These are phyloP conservation scores for Cubamyces sp. DNA, from an alignment of 768 basidiomycete genomes.

Conservation along the genomic window DNA sequence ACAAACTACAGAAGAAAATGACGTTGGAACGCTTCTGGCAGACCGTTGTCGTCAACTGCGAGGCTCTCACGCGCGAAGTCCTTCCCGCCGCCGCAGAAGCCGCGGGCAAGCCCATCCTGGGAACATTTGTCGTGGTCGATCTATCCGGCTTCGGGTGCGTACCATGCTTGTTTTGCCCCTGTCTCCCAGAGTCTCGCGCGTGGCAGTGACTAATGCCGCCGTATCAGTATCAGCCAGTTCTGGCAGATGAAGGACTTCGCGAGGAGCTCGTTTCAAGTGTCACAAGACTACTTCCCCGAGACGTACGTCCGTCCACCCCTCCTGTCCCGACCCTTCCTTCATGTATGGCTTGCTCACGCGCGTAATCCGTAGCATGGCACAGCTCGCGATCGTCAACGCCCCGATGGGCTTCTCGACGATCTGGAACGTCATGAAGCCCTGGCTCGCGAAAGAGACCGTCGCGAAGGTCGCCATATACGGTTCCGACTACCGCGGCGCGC, in stretches of 20 bases:
- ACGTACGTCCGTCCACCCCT: slow-evolving; percentile 49
- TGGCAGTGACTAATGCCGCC: too few species aligned
- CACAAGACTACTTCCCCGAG: slow-evolving; percentile 80
- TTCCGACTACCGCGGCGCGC: slow-evolving; percentile 55
- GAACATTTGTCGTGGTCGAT: slow-evolving; percentile 68
- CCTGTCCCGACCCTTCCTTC: neutral
- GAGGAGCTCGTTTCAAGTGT: slow-evolving; percentile 67
- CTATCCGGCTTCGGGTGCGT: slow-evolving; percentile 70
- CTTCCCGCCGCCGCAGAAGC: slow-evolving; percentile 66
- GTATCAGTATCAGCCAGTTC: slow-evolving; percentile 60
- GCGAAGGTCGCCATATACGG: slow-evolving; percentile 72
- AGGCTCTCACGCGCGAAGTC: slow-evolving; percentile 66
- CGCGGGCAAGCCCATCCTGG: slow-evolving; percentile 53
- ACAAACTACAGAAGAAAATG: slow-evolving; percentile 36
- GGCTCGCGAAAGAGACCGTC: slow-evolving; percentile 74
- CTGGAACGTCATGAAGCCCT: slow-evolving; percentile 69
- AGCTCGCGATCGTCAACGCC: slow-evolving; percentile 71
- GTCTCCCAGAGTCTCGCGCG: neutral
- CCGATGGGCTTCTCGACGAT: slow-evolving; percentile 74
- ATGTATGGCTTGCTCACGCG: neutral
- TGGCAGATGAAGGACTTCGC: slow-evolving; percentile 77
- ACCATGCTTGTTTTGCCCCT: neutral
- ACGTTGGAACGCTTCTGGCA: slow-evolving; percentile 47
- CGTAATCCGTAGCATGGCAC: slow-evolving; percentile 60
- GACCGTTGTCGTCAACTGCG: slow-evolving; percentile 64